Percentiles rank a stretch among this genome's conserved stretches.
Evolutionary conservation across 768 basidiomycete species (phyloP).

Genomic region (Fistulinella prunicolor): DNA sequence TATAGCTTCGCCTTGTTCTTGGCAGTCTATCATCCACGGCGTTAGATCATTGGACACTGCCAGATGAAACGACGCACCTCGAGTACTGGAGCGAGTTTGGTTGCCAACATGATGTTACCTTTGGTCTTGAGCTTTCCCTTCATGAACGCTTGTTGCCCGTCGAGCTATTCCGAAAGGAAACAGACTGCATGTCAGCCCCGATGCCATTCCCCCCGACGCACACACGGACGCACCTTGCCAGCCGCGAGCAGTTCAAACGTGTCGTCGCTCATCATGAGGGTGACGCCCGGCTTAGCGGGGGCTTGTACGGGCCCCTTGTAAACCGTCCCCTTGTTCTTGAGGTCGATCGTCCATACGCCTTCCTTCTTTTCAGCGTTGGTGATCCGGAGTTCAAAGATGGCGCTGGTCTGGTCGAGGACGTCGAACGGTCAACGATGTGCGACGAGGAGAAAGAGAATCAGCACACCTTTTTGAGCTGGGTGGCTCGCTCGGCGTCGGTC

Average conservation of each 20-base stretch:
- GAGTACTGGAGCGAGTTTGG: conserved; percentile 82
- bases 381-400: conserved; percentile 82
- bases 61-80: conserved; percentile 46
- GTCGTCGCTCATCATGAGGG: conserved; percentile 74
- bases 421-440: neutral
- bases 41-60: neutral
- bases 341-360: conserved; percentile 86
- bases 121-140: conserved; percentile 89
- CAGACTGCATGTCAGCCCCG: too few relatives aligned
- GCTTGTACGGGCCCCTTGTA: conserved; percentile 57
- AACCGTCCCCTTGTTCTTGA: conserved; percentile 79
- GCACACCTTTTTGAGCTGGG: conserved; percentile 68
- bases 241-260: conserved; percentile 67
- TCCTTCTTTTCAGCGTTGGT: conserved; percentile 70
- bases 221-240: conserved; percentile 54
- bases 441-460: neutral
- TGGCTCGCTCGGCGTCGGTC: conserved; percentile 60
- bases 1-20: conserved; percentile 44
- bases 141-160: conserved; percentile 96
- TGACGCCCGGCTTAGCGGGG: conserved; percentile 74
- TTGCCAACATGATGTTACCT: conserved; percentile 92
- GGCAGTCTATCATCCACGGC: conserved; percentile 25
- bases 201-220: too few relatives aligned
- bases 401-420: conserved; percentile 58
- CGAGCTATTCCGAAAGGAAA: conserved; percentile 50